Evolutionary conservation across 139 green algal genomes (phyloP).

Genomic region (Yamagishiella unicocca): DNA sequence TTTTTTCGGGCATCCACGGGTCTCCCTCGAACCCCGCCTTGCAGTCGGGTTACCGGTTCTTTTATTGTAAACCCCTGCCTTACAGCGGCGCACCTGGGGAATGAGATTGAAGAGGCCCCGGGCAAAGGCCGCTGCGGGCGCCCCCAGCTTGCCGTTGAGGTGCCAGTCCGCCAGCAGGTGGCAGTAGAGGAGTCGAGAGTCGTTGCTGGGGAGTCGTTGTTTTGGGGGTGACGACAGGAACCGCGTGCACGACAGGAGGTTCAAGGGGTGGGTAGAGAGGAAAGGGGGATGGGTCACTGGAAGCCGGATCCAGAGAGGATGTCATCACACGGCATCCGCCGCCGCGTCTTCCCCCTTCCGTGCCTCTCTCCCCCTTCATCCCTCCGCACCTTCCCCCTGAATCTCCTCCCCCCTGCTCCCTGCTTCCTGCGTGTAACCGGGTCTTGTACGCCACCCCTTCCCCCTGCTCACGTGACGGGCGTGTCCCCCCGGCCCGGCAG

Average conservation of each 20-base stretch:
- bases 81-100: slow-evolving; percentile 24
- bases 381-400: background rate
- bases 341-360: background rate
- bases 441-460: no score
- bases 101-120: slow-evolving; percentile 69
- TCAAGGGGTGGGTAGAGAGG: background rate
- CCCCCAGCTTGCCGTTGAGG: slow-evolving; percentile 78
- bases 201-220: slow-evolving; percentile 41
- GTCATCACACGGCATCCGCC: no score
- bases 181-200: slow-evolving; percentile 86
- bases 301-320: no score
- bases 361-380: background rate
- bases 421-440: no score
- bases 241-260: background rate
- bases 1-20: no score
- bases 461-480: slow-evolving; percentile 25
- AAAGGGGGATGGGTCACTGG: background rate
- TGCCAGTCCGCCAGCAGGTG: slow-evolving; percentile 88
- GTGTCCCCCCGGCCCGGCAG: slow-evolving; percentile 66
- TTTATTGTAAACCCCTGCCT: no score
- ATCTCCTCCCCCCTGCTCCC: background rate
- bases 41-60: no score
- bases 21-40: no score
- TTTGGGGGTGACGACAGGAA: no score
- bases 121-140: slow-evolving; percentile 77